Conservation (phyloP, 2,329 filamentous ascomycete genomes). For the Didymella keratinophila region DNA sequence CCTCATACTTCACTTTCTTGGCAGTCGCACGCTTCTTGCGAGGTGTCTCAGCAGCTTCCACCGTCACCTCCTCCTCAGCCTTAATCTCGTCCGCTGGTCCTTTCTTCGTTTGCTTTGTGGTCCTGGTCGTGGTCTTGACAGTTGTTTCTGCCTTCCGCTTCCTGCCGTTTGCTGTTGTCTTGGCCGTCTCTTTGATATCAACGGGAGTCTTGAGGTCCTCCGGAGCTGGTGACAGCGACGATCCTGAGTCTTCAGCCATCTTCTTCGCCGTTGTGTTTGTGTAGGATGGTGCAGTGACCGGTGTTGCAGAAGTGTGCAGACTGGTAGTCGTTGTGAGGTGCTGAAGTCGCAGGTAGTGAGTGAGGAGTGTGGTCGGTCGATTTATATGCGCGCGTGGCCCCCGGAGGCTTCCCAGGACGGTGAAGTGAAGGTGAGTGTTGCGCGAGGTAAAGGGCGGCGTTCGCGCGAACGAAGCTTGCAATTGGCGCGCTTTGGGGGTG, state of each 20-base stretch:
- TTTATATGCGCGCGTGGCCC: neutral
- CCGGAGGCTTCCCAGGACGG: neutral
- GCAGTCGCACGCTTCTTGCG: conserved; percentile 24
- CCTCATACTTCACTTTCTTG: conserved; percentile 33
- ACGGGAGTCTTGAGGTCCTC: conserved; percentile 17
- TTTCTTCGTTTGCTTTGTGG: conserved; percentile 29
- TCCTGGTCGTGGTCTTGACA: conserved; percentile 14
- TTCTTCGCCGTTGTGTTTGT: conserved; percentile 32
- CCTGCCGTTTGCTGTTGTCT: conserved; percentile 22
- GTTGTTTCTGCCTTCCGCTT: conserved; percentile 43
- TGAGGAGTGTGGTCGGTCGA: neutral
- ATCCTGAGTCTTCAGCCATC: conserved; percentile 24
- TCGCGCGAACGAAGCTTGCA: neutral
- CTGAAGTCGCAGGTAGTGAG: neutral
- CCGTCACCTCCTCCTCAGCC: conserved; percentile 7
- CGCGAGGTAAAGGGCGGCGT: neutral
- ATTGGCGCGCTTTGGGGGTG: neutral
- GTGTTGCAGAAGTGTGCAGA: conserved; percentile 3
- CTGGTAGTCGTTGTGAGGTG: neutral
- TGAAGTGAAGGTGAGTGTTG: conserved; percentile 17
- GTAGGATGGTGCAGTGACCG: conserved; percentile 2
- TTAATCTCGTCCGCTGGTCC: conserved; percentile 11
- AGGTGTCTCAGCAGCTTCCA: conserved; percentile 16
- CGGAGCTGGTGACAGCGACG: conserved; percentile 36
- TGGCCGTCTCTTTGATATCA: conserved; percentile 17